phyloP scores from a whole-genome alignment of 1,284 basidiomycete species.

The Irpex lacteus region DNA sequence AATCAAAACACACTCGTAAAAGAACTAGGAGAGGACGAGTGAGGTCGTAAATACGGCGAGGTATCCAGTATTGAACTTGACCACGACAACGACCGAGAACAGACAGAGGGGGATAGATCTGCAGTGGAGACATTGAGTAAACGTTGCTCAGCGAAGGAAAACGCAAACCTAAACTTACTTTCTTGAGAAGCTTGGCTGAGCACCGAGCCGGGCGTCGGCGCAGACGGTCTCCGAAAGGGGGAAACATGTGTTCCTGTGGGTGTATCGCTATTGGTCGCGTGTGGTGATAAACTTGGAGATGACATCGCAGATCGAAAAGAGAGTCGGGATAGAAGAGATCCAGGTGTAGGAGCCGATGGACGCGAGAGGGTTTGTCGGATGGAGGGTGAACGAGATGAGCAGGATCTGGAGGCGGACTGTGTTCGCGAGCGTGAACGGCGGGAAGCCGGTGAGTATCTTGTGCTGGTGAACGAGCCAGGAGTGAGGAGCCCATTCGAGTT shows the following conservation, averaged over 20 bases:
- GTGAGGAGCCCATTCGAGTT: neutral
- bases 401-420: neutral
- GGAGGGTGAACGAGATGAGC: neutral
- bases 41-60: neutral
- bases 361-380: neutral
- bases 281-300: neutral
- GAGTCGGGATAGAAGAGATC: neutral
- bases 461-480: neutral
- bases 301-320: neutral
- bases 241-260: neutral
- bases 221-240: slow-evolving; percentile 1
- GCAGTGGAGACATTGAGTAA: neutral
- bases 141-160: neutral
- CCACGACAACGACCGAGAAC: neutral
- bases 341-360: neutral
- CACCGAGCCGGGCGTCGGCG: slow-evolving; percentile 7
- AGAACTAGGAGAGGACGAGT: neutral
- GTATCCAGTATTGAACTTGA: neutral
- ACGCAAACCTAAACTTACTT: neutral
- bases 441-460: neutral
- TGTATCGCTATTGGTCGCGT: neutral
- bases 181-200: neutral
- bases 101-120: neutral
- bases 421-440: neutral
- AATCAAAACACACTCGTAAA: too few species aligned